phyloP scores from a whole-genome alignment of 768 basidiomycete species.

The Mycena crocata region DNA sequence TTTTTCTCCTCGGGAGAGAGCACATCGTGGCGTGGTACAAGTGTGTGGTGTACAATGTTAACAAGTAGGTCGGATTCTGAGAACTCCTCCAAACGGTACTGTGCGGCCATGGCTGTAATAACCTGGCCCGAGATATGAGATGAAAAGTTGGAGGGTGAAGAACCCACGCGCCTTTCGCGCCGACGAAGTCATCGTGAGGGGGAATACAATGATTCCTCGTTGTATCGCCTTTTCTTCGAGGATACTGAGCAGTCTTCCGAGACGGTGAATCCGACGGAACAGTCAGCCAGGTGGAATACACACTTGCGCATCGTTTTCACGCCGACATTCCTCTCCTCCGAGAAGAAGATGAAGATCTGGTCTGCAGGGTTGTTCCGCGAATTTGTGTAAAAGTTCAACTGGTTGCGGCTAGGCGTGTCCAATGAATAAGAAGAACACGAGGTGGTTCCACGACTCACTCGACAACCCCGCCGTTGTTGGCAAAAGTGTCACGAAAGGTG shows the following conservation, averaged over 20 bases:
- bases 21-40: conserved; percentile 94
- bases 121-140: conserved; percentile 63
- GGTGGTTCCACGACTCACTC: conserved; percentile 73
- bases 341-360: conserved; percentile 94
- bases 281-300: conserved; percentile 41
- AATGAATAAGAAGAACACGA: conserved; percentile 7
- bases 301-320: conserved; percentile 99
- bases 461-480: conserved; percentile 76
- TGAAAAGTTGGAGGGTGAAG: conserved; percentile 13
- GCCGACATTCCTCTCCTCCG: conserved; percentile 95
- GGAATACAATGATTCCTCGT: conserved; percentile 94
- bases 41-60: conserved; percentile 95
- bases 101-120: conserved; percentile 87
- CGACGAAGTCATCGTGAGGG: conserved; percentile 95
- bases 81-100: conserved; percentile 94
- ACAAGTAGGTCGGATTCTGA: conserved; percentile 96
- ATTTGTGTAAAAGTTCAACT: conserved; percentile 92
- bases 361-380: conserved; percentile 72
- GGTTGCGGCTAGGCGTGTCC: conserved; percentile 72
- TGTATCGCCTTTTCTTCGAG: conserved; percentile 93
- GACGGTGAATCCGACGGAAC: conserved; percentile 1
- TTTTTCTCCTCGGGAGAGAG: conserved; percentile 89
- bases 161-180: conserved; percentile 81
- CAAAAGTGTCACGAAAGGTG: conserved; percentile 80
- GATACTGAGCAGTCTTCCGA: conserved; percentile 81